These are phyloP conservation scores for Tricholoma bakamatsutake DNA, from an alignment of 768 basidiomycete species.

Conservation along the genomic window DNA sequence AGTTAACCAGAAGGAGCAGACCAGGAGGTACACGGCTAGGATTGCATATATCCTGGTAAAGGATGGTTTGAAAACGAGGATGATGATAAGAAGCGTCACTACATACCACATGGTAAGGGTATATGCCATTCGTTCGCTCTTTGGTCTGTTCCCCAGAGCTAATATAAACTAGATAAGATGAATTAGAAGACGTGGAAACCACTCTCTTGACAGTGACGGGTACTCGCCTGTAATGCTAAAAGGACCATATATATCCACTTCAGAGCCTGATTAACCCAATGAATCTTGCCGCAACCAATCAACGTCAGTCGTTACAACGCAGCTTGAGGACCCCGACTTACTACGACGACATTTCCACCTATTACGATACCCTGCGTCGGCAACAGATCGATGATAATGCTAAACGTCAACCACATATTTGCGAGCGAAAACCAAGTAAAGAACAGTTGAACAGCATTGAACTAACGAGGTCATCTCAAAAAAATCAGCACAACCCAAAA, in stretches of 20 bases:
- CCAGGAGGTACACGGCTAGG: conserved; percentile 75
- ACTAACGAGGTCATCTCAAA: conserved; percentile 35
- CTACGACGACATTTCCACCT: conserved; percentile 66
- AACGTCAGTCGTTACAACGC: neutral
- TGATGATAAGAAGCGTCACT: conserved; percentile 11
- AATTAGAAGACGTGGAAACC: neutral
- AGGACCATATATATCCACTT: conserved; percentile 90
- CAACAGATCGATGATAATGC: conserved; percentile 87
- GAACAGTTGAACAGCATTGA: conserved; percentile 76
- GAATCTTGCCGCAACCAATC: conserved; percentile 48
- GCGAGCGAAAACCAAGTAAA: conserved; percentile 94
- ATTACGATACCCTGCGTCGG: conserved; percentile 49
- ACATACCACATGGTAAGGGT: conserved; percentile 71
- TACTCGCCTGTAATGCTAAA: conserved; percentile 46
- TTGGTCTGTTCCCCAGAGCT: conserved; percentile 74
- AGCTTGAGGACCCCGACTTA: too few species aligned
- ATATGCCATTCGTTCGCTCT: conserved; percentile 77
- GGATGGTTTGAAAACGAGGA: neutral
- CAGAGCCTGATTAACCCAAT: conserved; percentile 79
- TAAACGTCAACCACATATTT: conserved; percentile 93
- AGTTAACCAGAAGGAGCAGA: conserved; percentile 85
- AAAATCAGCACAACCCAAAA: too few species aligned
- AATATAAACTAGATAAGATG: conserved; percentile 43
- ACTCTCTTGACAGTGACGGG: neutral
- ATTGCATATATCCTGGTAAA: conserved; percentile 73